These are phyloP conservation scores for Kuraishia floccosa DNA, from an alignment of 805 yeast genomes.

Conservation along the genomic window DNA sequence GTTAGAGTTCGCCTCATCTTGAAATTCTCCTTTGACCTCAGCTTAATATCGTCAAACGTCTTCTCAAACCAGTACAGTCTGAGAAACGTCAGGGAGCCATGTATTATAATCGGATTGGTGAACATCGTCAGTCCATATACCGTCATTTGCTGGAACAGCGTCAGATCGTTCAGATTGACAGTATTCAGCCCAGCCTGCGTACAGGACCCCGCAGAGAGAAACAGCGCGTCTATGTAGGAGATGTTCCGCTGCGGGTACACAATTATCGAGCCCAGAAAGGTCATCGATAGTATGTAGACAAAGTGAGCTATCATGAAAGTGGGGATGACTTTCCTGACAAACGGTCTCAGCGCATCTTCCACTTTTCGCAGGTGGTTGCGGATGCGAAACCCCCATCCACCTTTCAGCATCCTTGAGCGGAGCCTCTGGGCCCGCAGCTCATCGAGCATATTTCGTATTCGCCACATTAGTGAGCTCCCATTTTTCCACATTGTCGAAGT, in stretches of 20 bases:
- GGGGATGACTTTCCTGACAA: slow-evolving; percentile 29
- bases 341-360: slow-evolving; percentile 27
- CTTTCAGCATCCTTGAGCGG: too few species aligned
- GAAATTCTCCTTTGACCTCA: slow-evolving; percentile 65
- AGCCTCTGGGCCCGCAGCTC: too few species aligned
- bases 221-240: slow-evolving; percentile 68
- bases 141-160: slow-evolving; percentile 70
- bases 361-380: slow-evolving; percentile 24
- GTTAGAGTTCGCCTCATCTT: slow-evolving; percentile 77
- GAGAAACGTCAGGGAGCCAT: slow-evolving; percentile 63
- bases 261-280: slow-evolving; percentile 60
- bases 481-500: too few species aligned
- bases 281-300: slow-evolving; percentile 49
- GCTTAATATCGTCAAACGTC: slow-evolving; percentile 72
- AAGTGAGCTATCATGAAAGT: slow-evolving; percentile 60
- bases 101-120: slow-evolving; percentile 84
- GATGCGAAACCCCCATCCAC: slow-evolving; percentile 17
- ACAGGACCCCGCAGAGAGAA: slow-evolving; percentile 63
- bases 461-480: too few species aligned
- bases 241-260: slow-evolving; percentile 64
- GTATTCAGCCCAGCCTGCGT: slow-evolving; percentile 94
- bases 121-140: slow-evolving; percentile 52
- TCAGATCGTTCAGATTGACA: slow-evolving; percentile 49
- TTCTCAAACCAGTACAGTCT: slow-evolving; percentile 86
- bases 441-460: too few species aligned